Conservation (phyloP, 2,329 filamentous ascomycete genomes). For the Verticillium nubilum region DNA sequence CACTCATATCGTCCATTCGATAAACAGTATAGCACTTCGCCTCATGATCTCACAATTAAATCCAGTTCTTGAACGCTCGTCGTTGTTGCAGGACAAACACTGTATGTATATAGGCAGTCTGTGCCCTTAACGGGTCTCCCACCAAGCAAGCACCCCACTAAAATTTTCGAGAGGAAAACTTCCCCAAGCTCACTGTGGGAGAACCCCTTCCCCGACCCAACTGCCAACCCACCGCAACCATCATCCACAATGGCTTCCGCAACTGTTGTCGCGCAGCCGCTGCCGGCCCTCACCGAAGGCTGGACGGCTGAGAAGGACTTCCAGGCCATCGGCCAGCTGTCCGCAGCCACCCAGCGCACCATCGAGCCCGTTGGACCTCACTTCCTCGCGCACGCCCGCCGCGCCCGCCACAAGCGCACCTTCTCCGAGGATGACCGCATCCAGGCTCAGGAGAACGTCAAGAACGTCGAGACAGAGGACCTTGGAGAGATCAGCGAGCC, state of each 20-base stretch:
- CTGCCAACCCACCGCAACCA: not conserved
- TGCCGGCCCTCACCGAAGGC: constrained; percentile 71
- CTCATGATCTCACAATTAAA: too few relatives aligned
- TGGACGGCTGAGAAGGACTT: constrained; percentile 92
- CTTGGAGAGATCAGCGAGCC: constrained; percentile 87
- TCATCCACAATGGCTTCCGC: constrained; percentile 55
- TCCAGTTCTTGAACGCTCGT: too few relatives aligned
- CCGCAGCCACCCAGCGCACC: constrained; percentile 72
- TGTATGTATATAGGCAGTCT: not conserved
- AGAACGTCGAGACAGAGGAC: constrained; percentile 91
- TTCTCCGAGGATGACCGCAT: constrained; percentile 99
- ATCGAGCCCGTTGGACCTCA: constrained; percentile 96
- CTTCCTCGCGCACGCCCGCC: constrained; percentile 94
- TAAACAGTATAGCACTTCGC: too few relatives aligned
- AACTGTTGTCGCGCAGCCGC: constrained; percentile 54
- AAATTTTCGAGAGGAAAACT: constrained; percentile 4
- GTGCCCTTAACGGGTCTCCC: not conserved
- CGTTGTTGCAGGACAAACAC: too few relatives aligned
- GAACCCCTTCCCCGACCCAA: not conserved
- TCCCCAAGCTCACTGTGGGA: not conserved
- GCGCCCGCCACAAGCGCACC: constrained; percentile 92
- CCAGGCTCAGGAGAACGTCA: constrained; percentile 88
- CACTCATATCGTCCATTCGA: too few relatives aligned
- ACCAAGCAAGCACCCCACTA: not conserved
- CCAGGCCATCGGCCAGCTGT: constrained; percentile 74